phyloP scores from a whole-genome alignment of 2,329 filamentous ascomycete species.

The Phaeoacremonium minimum region DNA sequence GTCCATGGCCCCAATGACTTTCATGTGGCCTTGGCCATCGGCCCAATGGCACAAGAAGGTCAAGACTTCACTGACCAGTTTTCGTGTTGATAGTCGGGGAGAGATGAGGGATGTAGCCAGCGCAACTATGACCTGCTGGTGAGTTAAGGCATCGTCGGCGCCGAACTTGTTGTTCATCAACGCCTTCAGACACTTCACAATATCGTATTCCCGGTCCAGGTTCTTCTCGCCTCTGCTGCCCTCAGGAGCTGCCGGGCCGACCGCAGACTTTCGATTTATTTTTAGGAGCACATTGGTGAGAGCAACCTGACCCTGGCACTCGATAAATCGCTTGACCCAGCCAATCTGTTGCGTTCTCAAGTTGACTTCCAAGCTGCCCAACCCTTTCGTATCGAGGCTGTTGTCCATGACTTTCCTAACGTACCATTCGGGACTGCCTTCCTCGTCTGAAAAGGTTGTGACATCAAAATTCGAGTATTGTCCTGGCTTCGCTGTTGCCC shows the following conservation, averaged over 20 bases:
- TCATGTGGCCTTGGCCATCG: constrained; percentile 77
- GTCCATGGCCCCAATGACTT: constrained; percentile 91
- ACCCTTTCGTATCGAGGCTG: constrained; percentile 82
- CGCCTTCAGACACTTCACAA: constrained; percentile 94
- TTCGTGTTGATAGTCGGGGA: constrained; percentile 83
- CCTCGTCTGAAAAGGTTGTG: constrained; percentile 79
- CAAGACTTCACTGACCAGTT: constrained; percentile 91
- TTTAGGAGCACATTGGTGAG: constrained; percentile 90
- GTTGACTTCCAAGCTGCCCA: constrained; percentile 91
- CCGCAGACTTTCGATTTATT: constrained; percentile 81
- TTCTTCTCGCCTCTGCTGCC: constrained; percentile 65
- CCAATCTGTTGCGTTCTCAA: constrained; percentile 93
- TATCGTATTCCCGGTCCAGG: constrained; percentile 90
- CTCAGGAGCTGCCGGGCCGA: constrained; percentile 63
- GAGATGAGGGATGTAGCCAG: constrained; percentile 84
- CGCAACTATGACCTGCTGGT: constrained; percentile 86
- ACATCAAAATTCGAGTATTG: constrained; percentile 67
- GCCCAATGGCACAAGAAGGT: constrained; percentile 97
- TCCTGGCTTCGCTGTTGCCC: constrained; percentile 68
- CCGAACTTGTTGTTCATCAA: constrained; percentile 99
- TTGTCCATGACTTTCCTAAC: constrained; percentile 97
- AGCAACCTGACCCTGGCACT: constrained; percentile 94
- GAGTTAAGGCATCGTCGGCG: constrained; percentile 87
- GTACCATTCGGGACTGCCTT: constrained; percentile 97
- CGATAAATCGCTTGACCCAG: constrained; percentile 95